Conservation (phyloP, 2,329 filamentous ascomycete species). For the Aspergillus proliferans region DNA sequence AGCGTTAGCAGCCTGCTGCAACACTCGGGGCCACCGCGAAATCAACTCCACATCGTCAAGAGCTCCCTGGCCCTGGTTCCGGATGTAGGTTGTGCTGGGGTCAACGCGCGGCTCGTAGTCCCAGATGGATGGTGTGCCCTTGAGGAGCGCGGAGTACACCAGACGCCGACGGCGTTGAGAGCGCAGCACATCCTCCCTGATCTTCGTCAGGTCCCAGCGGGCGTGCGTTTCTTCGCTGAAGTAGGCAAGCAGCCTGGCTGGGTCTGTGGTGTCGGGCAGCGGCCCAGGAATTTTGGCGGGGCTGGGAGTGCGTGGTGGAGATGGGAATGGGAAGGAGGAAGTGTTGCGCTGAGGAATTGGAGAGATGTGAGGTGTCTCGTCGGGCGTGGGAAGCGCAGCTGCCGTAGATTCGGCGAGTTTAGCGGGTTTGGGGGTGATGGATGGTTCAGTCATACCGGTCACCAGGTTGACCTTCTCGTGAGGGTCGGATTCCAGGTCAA, state of each 20-base stretch:
- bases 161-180: constrained; percentile 75
- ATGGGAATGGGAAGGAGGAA: constrained; percentile 26
- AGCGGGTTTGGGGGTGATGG: constrained; percentile 36
- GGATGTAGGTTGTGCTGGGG: constrained; percentile 63
- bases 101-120: constrained; percentile 65
- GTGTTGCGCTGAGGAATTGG: constrained; percentile 18
- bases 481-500: constrained; percentile 69
- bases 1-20: constrained; percentile 27
- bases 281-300: constrained; percentile 27
- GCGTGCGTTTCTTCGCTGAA: constrained; percentile 68
- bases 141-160: constrained; percentile 71
- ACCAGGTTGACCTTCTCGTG: constrained; percentile 67
- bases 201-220: constrained; percentile 75
- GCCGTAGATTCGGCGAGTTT: constrained; percentile 9
- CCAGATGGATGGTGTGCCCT: constrained; percentile 74
- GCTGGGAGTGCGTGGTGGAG: constrained; percentile 36
- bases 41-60: constrained; percentile 38
- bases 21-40: constrained; percentile 36
- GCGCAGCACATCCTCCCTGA: constrained; percentile 66
- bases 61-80: constrained; percentile 43
- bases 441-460: constrained; percentile 26
- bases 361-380: constrained; percentile 24
- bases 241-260: constrained; percentile 48
- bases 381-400: constrained; percentile 26
- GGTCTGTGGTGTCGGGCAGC: constrained; percentile 28